Conservation (phyloP, 2,329 filamentous ascomycete species). For the Diaporthe sp. region DNA sequence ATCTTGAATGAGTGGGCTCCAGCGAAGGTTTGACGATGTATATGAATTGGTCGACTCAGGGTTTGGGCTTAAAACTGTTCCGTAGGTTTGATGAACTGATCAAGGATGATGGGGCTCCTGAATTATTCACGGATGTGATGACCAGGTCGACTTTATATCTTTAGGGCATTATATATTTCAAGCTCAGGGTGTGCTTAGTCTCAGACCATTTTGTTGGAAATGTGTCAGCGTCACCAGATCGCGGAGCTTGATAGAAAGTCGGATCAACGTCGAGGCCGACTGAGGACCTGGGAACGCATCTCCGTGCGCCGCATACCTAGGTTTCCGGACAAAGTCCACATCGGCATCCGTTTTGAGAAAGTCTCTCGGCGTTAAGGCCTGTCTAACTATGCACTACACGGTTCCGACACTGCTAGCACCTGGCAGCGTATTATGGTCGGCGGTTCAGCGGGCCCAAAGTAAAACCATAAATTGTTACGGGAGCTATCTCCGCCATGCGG, state of each 20-base stretch:
- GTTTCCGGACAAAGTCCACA: too few relatives aligned
- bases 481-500: neutral
- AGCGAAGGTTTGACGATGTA: too few relatives aligned
- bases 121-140: neutral
- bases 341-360: neutral
- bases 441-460: neutral
- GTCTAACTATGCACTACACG: neutral
- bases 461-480: neutral
- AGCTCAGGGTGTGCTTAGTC: neutral
- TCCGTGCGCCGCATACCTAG: neutral
- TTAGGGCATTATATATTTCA: neutral
- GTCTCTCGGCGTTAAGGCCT: neutral
- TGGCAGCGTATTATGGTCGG: neutral
- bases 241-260: neutral
- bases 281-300: neutral
- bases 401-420: neutral
- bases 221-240: neutral
- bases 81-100: neutral
- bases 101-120: neutral
- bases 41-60: neutral
- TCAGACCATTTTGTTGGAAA: neutral
- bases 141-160: neutral
- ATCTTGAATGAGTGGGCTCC: neutral
- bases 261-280: constrained; percentile 9
- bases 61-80: neutral